Conservation (phyloP, 2,329 filamentous ascomycete genomes). For the Epicoccum nigrum region DNA sequence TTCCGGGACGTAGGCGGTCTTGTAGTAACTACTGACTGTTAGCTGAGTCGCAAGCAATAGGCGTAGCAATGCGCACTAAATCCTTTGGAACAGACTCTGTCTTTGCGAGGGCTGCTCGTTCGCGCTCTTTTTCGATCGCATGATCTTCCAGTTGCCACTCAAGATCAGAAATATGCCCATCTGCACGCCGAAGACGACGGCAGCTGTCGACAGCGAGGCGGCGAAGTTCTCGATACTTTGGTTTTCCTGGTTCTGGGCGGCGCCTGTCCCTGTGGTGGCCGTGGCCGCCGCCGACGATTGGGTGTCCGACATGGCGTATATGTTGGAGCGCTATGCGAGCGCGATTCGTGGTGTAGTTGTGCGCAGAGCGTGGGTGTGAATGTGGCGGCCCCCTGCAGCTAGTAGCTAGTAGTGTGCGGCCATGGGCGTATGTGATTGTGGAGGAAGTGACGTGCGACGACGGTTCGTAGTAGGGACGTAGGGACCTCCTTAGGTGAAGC, state of each 20-base stretch:
- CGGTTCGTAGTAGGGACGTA: constrained; percentile 4
- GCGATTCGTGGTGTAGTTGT: constrained; percentile 6
- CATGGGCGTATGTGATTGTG: constrained; percentile 1
- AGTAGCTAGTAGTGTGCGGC: constrained; percentile 8
- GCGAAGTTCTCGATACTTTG: constrained; percentile 48
- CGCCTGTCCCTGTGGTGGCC: background rate
- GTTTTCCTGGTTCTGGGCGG: constrained; percentile 20
- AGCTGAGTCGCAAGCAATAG: constrained; percentile 2
- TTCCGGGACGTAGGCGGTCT: constrained; percentile 46
- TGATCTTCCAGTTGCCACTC: constrained; percentile 47
- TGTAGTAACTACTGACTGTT: constrained; percentile 44
- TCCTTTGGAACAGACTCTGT: constrained; percentile 46
- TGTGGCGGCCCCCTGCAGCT: constrained; percentile 3
- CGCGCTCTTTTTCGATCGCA: constrained; percentile 26
- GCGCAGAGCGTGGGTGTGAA: constrained; percentile 2
- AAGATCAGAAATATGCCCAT: constrained; percentile 43
- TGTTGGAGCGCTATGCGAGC: constrained; percentile 6
- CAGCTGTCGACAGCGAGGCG: constrained; percentile 44
- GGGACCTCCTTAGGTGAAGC: constrained; percentile 3
- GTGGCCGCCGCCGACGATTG: background rate
- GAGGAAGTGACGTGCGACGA: background rate
- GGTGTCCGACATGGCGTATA: constrained; percentile 3
- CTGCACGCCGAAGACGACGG: constrained; percentile 46
- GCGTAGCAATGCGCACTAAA: constrained; percentile 37
- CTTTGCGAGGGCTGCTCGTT: constrained; percentile 31